Conservation (phyloP, 1,284 basidiomycete species). For the Leccinum fuscescens region DNA sequence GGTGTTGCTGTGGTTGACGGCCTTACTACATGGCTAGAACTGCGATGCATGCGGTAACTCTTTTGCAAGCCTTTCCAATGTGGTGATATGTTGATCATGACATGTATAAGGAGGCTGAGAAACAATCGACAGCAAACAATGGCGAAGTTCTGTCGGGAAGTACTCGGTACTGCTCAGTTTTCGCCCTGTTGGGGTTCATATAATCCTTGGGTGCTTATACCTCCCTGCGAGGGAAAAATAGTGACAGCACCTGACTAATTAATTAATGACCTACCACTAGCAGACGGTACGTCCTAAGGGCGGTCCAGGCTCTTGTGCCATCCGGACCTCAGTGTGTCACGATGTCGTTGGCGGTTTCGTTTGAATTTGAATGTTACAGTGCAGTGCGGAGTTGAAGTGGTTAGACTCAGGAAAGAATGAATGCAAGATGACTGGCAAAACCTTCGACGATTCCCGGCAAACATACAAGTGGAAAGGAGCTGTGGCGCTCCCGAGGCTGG, state of each 20-base stretch:
- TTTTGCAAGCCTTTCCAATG: background rate
- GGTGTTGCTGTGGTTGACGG: background rate
- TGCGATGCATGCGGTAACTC: background rate
- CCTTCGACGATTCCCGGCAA: background rate
- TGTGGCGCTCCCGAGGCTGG: background rate
- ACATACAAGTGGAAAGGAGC: background rate
- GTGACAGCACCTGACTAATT: background rate
- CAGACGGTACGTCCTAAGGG: background rate
- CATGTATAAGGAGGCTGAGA: background rate
- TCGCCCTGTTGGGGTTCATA: too few species aligned
- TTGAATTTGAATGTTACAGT: background rate
- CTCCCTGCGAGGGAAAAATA: background rate
- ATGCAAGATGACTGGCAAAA: background rate
- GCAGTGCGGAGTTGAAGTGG: background rate
- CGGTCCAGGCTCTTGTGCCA: background rate
- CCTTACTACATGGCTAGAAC: background rate
- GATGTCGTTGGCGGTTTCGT: background rate
- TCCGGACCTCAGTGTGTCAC: background rate
- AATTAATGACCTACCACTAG: background rate
- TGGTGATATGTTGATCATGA: background rate
- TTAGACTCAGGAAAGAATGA: background rate
- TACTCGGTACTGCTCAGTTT: background rate
- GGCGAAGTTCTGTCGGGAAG: background rate
- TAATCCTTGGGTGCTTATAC: background rate
- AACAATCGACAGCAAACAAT: background rate